Percentiles rank a stretch among this genome's conserved stretches.
These are phyloP conservation scores for Fusarium oxysporum DNA, from an alignment of 2,329 filamentous ascomycete species.

Conservation along the genomic window DNA sequence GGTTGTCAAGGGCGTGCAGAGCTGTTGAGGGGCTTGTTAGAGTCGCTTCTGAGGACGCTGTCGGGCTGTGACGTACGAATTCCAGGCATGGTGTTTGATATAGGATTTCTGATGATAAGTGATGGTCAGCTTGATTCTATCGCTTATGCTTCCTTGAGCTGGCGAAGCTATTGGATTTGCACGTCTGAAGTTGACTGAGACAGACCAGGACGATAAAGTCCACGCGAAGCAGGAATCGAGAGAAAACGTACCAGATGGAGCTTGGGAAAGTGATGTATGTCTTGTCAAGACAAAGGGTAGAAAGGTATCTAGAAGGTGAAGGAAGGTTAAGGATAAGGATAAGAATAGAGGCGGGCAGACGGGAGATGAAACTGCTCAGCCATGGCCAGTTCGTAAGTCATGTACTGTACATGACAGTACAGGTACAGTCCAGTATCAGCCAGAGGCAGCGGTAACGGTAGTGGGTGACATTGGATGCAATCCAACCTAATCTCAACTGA, in stretches of 20 bases:
- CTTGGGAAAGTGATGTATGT: background rate
- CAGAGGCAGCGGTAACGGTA: background rate
- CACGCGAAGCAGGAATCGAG: background rate
- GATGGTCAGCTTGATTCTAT: constrained; percentile 25
- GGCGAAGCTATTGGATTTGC: background rate
- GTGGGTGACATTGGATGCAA: constrained; percentile 26
- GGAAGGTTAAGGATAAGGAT: constrained; percentile 12
- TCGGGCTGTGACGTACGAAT: constrained; percentile 59
- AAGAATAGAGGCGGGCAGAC: constrained; percentile 9
- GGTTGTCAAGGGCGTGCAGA: constrained; percentile 63
- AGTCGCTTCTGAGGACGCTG: background rate
- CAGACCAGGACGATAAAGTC: background rate
- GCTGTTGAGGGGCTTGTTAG: constrained; percentile 54
- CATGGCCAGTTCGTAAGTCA: constrained; percentile 17
- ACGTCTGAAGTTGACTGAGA: background rate
- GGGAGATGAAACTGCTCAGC: constrained; percentile 34
- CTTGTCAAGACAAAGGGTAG: constrained; percentile 3
- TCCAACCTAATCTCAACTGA: constrained; percentile 40
- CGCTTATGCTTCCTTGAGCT: background rate
- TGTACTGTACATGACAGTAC: constrained; percentile 3
- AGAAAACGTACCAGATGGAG: constrained; percentile 18
- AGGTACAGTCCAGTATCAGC: background rate
- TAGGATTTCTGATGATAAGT: constrained; percentile 5
- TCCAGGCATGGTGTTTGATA: constrained; percentile 59
- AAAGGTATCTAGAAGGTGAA: background rate